Base-by-base conservation (phyloP, 2,329 filamentous ascomycete species). In the Fusarium scirpi region DNA sequence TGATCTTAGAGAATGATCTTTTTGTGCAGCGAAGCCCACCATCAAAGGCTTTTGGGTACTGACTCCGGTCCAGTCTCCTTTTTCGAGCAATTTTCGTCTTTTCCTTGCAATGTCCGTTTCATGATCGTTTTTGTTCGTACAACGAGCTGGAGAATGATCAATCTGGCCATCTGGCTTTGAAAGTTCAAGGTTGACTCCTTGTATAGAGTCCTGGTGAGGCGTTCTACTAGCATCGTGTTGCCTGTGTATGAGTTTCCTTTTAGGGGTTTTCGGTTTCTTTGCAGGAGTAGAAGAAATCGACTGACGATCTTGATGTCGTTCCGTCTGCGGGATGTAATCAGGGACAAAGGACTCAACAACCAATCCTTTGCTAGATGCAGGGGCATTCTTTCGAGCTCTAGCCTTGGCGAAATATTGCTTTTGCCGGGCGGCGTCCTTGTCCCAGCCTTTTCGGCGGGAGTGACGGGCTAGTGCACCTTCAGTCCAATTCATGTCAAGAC, bases 401-500 rank as follows among this genome's bases (percentile, higher is more conserved):
- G 75, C 76, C 58, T 77, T 80, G 20, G 81, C 80, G 66, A 83
- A 83, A 56, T 80, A 78, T 55, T 79, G 68, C 46, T 78, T 80
- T 65, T 83, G 82, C 18, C 77, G 79, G 22, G 76, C 73, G 20
- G 69, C 61, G 41, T 82, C 79, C 29, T 75, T 66, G 22, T 78
- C 78, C 74, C 72, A 79, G 16, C 76, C 74, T 52, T 76, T 80
- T 9, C 76, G 75, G 38, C 76, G 76, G 27, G 78, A 76, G 62
- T 82, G 77, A 11, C 81, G 80, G 45, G 80, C 75, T 24, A 82
- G 77, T 34, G 74, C 65, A 12, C 80, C 80, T 65, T 80, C 80
- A 4, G 78, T 83, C 81, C 82, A 82, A 68, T 84, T 84, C 82
- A 84, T 84, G 44, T 32, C 69, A 30, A 27, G 20, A 30, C 38